Evolutionary conservation across 2,329 filamentous ascomycete species (phyloP), one percentile per base, ranked within the genome.

Genomic region (Pseudocercospora vitis): DNA sequence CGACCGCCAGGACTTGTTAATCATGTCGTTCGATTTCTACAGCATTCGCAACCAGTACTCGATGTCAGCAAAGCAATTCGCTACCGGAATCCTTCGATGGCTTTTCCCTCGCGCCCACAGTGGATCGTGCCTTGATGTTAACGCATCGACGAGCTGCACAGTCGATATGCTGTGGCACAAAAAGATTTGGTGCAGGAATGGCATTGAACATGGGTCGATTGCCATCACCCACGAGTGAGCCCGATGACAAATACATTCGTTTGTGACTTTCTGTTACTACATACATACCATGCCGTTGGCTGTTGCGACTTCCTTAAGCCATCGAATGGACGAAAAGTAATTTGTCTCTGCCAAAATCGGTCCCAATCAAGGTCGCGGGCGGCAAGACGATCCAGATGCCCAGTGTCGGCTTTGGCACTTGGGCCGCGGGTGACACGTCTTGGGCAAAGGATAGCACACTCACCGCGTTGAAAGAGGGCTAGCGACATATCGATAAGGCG

Each of bases 401-500:
- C 7, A 19, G 19, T 16, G 55, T 65, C 16, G 63, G 63, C 40
- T 66, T 62, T 42, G 63, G 62, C 8, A 66, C 62, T 11, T 65
- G 59, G 61, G 60, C 60, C 1, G 54, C 59, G 3, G 62, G 61
- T 48, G 56, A 63, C 4, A 61, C 46, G 6, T 55, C 50, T 23
- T 63, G 58, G 60, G 58, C 58, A n/a, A 62, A 65, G 49, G 61
- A 64, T 31, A 57, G 58, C 19, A 55, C 55, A 6, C 29, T 60
- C 6, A 51, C 51, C 6, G 64, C 63, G 3, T 40, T 67, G 18
- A 59, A 63, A 47, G 54, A 45, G 8, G 64, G 64, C n/a, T 65
- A 67, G 45, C 56, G 64, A 21, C 63, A 65, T 33, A 49, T 66
- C 9, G 64, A 67, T 45, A 59, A 59, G 39, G 63, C 62, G 1